These are phyloP conservation scores for Pulveroboletus sp. DNA, from an alignment of 768 basidiomycete genomes.

Conservation along the genomic window DNA sequence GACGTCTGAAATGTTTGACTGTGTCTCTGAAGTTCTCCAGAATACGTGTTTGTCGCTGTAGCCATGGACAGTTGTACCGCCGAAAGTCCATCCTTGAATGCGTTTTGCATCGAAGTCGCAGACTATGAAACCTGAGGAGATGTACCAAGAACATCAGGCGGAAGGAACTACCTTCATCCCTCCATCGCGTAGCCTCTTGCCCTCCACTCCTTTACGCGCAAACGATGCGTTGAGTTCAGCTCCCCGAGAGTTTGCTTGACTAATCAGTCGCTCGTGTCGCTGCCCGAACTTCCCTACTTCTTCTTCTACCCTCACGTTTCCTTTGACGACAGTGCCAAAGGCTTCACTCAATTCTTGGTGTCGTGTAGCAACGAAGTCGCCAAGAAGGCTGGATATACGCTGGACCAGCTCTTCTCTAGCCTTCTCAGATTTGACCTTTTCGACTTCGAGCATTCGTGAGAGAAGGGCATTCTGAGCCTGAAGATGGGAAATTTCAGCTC, in stretches of 20 bases:
- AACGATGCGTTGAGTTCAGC: constrained; percentile 38
- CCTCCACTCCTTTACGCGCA: constrained; percentile 44
- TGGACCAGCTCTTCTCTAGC: constrained; percentile 73
- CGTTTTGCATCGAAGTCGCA: constrained; percentile 35
- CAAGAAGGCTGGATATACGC: constrained; percentile 66
- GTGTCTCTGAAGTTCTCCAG: constrained; percentile 47
- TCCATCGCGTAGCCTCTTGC: constrained; percentile 52
- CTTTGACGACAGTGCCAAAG: constrained; percentile 47
- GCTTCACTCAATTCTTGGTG: constrained; percentile 61
- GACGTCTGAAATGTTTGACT: constrained; percentile 40
- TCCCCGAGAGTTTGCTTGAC: constrained; percentile 38
- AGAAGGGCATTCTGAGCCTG: constrained; percentile 69
- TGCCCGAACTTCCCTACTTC: constrained; percentile 44
- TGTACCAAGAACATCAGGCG: not conserved
- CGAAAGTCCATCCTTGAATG: constrained; percentile 39
- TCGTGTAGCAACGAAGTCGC: constrained; percentile 62
- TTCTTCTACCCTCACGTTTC: constrained; percentile 52
- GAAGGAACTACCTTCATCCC: constrained; percentile 49
- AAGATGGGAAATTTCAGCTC: constrained; percentile 55
- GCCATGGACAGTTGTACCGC: constrained; percentile 42
- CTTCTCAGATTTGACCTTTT: constrained; percentile 60
- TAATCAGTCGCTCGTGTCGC: constrained; percentile 45
- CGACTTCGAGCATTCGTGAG: constrained; percentile 54
- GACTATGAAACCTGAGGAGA: constrained; percentile 34
- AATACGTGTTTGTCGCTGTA: constrained; percentile 47